Evolutionary conservation across 495 filamentous ascomycete genomes (phyloP).

Genomic region (Talaromyces ruber): DNA sequence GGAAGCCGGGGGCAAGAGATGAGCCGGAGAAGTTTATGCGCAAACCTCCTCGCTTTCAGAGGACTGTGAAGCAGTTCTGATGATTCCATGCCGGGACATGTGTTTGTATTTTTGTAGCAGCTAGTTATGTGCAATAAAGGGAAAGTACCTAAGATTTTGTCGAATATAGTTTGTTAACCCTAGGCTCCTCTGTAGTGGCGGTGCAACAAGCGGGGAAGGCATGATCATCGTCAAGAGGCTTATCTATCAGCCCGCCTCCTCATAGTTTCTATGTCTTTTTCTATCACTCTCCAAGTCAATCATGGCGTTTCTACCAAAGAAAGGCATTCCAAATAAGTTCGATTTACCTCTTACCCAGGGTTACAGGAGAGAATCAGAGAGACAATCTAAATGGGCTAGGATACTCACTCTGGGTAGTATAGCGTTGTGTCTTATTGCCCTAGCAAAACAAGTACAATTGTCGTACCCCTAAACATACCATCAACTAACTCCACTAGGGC

Average conservation of each 20-base stretch:
- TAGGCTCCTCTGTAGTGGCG: neutral
- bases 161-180: too few species aligned
- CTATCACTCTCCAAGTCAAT: neutral
- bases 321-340: neutral
- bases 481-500: neutral
- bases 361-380: neutral
- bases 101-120: neutral
- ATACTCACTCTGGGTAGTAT: neutral
- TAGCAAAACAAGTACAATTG: neutral
- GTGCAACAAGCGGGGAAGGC: neutral
- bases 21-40: slow-evolving; percentile 46
- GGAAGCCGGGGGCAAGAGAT: slow-evolving; percentile 52
- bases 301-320: neutral
- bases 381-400: neutral
- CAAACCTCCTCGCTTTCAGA: slow-evolving; percentile 40
- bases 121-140: too few species aligned
- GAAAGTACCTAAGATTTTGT: too few species aligned
- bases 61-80: slow-evolving; percentile 40
- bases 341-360: neutral
- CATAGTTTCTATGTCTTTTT: neutral
- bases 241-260: neutral
- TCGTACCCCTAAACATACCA: neutral
- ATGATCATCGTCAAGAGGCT: neutral
- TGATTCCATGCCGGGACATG: neutral
- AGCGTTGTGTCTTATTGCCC: neutral